phyloP scores from a whole-genome alignment of 2,329 filamentous ascomycete genomes.

The Fusarium metavorans region DNA sequence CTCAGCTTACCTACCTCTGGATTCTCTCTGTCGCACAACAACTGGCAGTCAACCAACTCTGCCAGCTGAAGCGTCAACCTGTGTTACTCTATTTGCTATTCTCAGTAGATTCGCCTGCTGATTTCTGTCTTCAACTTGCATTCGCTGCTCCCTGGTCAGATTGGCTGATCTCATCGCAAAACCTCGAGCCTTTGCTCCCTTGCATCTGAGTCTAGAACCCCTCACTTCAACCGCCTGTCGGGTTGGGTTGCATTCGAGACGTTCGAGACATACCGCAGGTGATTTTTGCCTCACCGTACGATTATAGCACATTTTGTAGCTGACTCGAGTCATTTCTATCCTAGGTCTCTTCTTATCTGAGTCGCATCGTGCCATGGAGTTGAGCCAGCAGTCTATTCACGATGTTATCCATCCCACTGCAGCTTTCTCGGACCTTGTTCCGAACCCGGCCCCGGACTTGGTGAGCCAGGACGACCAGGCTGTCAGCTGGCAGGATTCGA shows the following conservation, averaged over 20 bases:
- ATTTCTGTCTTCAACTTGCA: conserved; percentile 18
- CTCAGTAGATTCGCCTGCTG: conserved; percentile 8
- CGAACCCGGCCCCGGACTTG: conserved; percentile 3
- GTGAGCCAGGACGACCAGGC: conserved; percentile 5
- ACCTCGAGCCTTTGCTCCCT: conserved; percentile 21
- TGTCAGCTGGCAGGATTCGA: conserved; percentile 59
- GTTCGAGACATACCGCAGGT: conserved; percentile 36
- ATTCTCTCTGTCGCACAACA: conserved; percentile 36
- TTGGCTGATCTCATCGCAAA: conserved; percentile 15
- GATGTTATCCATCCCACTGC: conserved; percentile 70
- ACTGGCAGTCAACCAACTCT: conserved; percentile 7
- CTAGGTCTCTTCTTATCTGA: conserved; percentile 17
- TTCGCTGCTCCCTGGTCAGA: conserved; percentile 23
- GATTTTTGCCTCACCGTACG: conserved; percentile 33
- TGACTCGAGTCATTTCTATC: conserved; percentile 16
- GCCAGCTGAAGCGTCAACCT: conserved; percentile 14
- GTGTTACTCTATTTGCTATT: conserved; percentile 15
- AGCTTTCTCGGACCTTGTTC: conserved; percentile 53
- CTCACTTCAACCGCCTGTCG: conserved; percentile 28
- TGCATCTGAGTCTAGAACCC: conserved; percentile 32
- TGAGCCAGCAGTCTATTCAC: conserved; percentile 64
- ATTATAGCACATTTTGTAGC: conserved; percentile 15
- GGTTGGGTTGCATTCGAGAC: conserved; percentile 28
- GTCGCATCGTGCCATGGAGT: conserved; percentile 59
- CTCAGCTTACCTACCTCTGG: conserved; percentile 1